Evolutionary conservation across 2,329 filamentous ascomycete genomes (phyloP), one percentile per base, ranked within the genome.

Genomic region (Aspergillus jensenii): DNA sequence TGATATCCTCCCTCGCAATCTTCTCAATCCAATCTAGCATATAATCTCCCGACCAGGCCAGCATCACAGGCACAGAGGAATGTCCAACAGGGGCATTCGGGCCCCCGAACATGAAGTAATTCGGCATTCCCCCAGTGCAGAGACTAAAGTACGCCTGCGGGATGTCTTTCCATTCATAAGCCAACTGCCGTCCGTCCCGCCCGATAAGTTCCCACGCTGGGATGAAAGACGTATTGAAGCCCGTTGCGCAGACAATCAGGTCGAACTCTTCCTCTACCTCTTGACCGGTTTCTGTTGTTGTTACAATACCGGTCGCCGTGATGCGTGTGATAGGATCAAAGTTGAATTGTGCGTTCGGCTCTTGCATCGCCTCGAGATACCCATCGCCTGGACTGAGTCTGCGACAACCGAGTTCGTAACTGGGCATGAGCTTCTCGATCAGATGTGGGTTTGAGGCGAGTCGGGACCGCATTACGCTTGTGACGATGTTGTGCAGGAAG

Each of bases 211-310:
- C 64, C 58, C 70, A 78, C 6, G 65, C 64, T 3, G 76, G 77
- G 1, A 65, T 63, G 37, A 72, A 77, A 9, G 68, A 69, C 8
- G 74, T 71, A 58, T 78, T 68, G 59, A 77, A 79, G 0, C 77
- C 77, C 0, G 76, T 79, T 7, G 75, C 74, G 59, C 74, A 77
- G 45, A 77, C 58, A 49, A 71, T 68, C 2, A 71, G 45, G 39
- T 74, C 71, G 31, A 71, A 62, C 37, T 71, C 60, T 17, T 65
- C 60, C 5, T 57, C 46, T 4, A 4, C 12, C 5, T 31, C 21
- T n/a, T 15, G 12, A 7, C 43, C 43, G 21, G 43, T 8, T 0
- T 63, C 66, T 21, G 64, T 48, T n/a, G 44, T 25, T 2, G 64
- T 66, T 5, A 55, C 47, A 14, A 70, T 63, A 2, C 70, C 69